Conservation (phyloP, 2,329 filamentous ascomycete genomes). For the Phyllosticta citriasiana region DNA sequence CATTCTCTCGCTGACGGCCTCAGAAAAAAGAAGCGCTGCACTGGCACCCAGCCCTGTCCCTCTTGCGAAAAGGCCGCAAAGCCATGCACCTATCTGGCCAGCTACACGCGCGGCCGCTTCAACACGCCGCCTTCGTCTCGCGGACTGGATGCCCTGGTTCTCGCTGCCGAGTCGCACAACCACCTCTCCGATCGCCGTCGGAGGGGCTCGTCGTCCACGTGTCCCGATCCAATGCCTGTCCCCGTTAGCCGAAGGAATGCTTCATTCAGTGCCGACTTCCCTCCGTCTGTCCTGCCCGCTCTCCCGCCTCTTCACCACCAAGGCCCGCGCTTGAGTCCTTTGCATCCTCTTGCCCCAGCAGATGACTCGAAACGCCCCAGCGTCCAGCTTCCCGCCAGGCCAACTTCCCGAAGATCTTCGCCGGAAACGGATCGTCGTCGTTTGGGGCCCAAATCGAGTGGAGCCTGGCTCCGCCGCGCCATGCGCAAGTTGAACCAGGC, state of each 20-base stretch:
- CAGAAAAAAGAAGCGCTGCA: constrained; percentile 10
- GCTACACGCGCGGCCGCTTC: constrained; percentile 10
- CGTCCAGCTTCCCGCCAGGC: background rate
- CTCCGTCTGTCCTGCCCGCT: background rate
- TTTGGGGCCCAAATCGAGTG: background rate
- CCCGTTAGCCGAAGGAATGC: background rate
- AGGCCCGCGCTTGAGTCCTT: no score
- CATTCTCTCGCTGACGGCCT: background rate
- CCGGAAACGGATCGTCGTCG: constrained; percentile 6
- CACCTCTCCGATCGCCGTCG: constrained; percentile 1
- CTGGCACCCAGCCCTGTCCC: constrained; percentile 8
- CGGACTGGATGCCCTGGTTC: constrained; percentile 6
- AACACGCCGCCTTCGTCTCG: constrained; percentile 7
- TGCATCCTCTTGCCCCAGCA: no score
- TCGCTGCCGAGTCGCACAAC: constrained; percentile 9
- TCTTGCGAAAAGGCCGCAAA: constrained; percentile 9
- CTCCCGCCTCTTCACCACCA: background rate
- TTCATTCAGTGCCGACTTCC: background rate
- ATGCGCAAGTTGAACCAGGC: constrained; percentile 4
- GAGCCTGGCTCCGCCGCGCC: constrained; percentile 5
- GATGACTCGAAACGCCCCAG: no score
- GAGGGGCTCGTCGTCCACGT: background rate
- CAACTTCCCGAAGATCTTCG: background rate
- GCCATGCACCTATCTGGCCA: constrained; percentile 8
- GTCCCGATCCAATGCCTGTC: background rate